Percentiles rank a stretch among this genome's conserved stretches.
Conservation (phyloP, 2,329 filamentous ascomycete species). For the Sclerotinia trifoliorum region DNA sequence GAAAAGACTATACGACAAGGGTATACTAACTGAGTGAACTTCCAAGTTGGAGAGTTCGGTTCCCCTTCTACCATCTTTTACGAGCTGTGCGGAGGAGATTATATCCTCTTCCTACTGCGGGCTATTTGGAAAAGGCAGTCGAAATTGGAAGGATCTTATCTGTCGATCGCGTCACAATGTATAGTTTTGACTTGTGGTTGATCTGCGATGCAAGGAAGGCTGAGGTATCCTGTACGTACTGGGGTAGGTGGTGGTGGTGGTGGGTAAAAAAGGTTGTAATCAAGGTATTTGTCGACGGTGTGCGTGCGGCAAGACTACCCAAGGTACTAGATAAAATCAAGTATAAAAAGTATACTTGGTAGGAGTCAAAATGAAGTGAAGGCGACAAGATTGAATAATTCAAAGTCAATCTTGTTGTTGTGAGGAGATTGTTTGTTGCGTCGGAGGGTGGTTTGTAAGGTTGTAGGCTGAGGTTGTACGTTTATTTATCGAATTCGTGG, state of each 20-base stretch:
- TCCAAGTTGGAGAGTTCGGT: conserved; percentile 94
- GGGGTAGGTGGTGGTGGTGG: conserved; percentile 27
- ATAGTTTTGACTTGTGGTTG: conserved; percentile 23
- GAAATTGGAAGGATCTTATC: conserved; percentile 20
- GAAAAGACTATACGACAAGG: conserved; percentile 1
- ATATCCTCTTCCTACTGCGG: conserved; percentile 33
- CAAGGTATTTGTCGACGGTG: conserved; percentile 23
- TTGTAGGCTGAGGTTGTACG: conserved; percentile 17
- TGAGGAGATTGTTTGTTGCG: neutral
- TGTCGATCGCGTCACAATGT: conserved; percentile 33
- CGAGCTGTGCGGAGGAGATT: conserved; percentile 38
- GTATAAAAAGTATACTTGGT: conserved; percentile 1
- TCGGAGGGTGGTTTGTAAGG: neutral
- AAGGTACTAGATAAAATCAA: neutral
- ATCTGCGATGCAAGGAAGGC: conserved; percentile 31
- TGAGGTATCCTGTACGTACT: conserved; percentile 31
- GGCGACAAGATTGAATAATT: conserved; percentile 10
- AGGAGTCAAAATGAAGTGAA: conserved; percentile 6
- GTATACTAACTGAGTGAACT: conserved; percentile 79
- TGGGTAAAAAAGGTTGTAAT: conserved; percentile 16
- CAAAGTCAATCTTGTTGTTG: conserved; percentile 4
- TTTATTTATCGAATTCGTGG: conserved; percentile 20
- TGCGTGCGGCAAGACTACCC: conserved; percentile 12
- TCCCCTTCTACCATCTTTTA: conserved; percentile 94
- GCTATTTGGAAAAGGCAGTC: conserved; percentile 9